Percentiles rank a stretch among this genome's conserved stretches.
Evolutionary conservation across 805 yeast genomes (phyloP).

Genomic region (Wickerhamomyces hampshirensis): DNA sequence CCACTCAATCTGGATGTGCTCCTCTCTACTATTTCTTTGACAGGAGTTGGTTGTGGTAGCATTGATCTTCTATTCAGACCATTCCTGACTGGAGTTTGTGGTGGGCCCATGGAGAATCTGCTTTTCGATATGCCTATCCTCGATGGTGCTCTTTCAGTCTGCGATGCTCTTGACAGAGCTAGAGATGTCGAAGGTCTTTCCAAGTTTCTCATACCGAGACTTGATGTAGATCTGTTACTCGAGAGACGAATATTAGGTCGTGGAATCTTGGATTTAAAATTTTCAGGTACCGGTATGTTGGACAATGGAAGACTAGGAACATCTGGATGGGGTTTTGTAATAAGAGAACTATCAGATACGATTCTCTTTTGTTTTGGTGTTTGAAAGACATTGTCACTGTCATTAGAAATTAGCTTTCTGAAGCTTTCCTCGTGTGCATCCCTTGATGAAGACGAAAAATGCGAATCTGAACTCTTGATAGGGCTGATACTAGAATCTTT

Average conservation of each 20-base stretch:
- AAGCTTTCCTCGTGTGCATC: constrained; percentile 11
- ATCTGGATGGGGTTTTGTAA: neutral
- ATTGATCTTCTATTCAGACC: constrained; percentile 9
- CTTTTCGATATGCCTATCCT: constrained; percentile 7
- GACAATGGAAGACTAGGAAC: constrained; percentile 3
- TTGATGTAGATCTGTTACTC: constrained; percentile 14
- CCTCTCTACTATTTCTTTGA: constrained; percentile 19
- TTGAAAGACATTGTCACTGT: constrained; percentile 5
- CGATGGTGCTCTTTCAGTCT: constrained; percentile 9
- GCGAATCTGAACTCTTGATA: too few relatives aligned
- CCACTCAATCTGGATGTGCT: constrained; percentile 11
- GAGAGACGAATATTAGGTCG: constrained; percentile 22
- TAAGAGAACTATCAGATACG: constrained; percentile 5
- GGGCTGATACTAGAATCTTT: too few relatives aligned
- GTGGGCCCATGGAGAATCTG: constrained; percentile 22
- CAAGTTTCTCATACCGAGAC: constrained; percentile 7
- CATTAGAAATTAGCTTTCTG: constrained; percentile 3
- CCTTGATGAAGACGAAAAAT: constrained; percentile 2
- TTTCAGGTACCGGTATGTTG: constrained; percentile 11
- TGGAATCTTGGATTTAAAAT: constrained; percentile 18
- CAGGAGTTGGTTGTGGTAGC: constrained; percentile 25
- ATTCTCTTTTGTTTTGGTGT: constrained; percentile 19
- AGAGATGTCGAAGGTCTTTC: constrained; percentile 18
- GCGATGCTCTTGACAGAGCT: constrained; percentile 13
- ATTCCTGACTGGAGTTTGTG: constrained; percentile 20